Evolutionary conservation across 2,329 filamentous ascomycete species (phyloP).

Genomic region (Lachnellula hyalina): DNA sequence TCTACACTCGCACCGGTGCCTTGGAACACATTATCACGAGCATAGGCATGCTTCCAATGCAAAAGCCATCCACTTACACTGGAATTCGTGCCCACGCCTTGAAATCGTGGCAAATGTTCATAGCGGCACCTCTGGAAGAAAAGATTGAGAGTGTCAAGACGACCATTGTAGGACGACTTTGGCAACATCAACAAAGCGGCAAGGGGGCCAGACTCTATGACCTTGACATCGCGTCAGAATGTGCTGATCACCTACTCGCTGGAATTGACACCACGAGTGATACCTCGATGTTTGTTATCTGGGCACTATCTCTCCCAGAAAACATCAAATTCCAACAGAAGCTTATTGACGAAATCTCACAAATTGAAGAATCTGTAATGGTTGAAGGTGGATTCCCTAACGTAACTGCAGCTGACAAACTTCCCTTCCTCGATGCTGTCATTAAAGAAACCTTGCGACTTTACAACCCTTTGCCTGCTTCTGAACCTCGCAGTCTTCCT

Average conservation of each 20-base stretch:
- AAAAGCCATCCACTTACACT: slow-evolving; percentile 45
- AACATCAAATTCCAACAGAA: slow-evolving; percentile 39
- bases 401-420: slow-evolving; percentile 32
- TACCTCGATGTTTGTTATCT: slow-evolving; percentile 46
- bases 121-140: not conserved
- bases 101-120: slow-evolving; percentile 24
- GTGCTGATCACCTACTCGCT: slow-evolving; percentile 48
- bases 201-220: slow-evolving; percentile 32
- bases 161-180: slow-evolving; percentile 37
- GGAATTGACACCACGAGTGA: slow-evolving; percentile 50
- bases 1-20: slow-evolving; percentile 39
- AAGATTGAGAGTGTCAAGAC: not conserved
- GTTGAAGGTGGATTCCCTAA: slow-evolving; percentile 29
- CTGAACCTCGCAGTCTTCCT: slow-evolving; percentile 41
- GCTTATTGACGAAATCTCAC: slow-evolving; percentile 38
- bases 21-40: slow-evolving; percentile 32
- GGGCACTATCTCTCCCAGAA: slow-evolving; percentile 42
- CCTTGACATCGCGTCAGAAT: slow-evolving; percentile 47
- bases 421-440: slow-evolving; percentile 42
- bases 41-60: slow-evolving; percentile 41
- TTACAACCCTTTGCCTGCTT: slow-evolving; percentile 46
- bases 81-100: slow-evolving; percentile 42
- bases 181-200: slow-evolving; percentile 29
- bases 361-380: slow-evolving; percentile 22
- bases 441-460: slow-evolving; percentile 47